Evolutionary conservation across 1,139 yeast genomes (phyloP).

Genomic region (Entelexis paramagnoliae): DNA sequence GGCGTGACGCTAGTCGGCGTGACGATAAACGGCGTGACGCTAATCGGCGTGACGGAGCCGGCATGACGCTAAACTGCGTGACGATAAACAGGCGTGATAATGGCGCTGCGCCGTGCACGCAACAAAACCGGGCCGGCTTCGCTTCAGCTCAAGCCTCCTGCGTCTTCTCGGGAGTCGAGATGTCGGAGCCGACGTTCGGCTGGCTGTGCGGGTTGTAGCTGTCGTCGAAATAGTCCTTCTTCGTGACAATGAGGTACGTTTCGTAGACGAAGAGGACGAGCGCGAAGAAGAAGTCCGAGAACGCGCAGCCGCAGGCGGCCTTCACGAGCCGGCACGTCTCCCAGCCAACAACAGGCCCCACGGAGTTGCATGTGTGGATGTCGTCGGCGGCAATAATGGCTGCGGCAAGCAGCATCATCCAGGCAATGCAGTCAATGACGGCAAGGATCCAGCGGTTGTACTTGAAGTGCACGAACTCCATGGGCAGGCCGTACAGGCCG

Average conservation of each 20-base stretch:
- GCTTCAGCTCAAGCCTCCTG: background rate
- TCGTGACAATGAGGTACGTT: background rate
- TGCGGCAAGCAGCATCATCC: slow-evolving; percentile 11
- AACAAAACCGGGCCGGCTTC: no score
- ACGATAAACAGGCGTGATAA: no score
- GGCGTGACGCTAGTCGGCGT: background rate
- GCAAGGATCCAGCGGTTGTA: slow-evolving; percentile 3
- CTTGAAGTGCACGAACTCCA: slow-evolving; percentile 7
- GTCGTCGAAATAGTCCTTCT: background rate
- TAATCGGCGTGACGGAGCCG: no score
- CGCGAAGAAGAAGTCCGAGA: slow-evolving; percentile 1
- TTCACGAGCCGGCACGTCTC: slow-evolving; percentile 8
- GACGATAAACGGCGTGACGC: background rate
- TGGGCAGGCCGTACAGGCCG: slow-evolving; percentile 7
- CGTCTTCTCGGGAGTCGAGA: background rate
- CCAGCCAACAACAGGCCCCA: background rate
- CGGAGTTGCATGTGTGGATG: slow-evolving; percentile 8
- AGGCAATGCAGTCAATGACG: slow-evolving; percentile 4
- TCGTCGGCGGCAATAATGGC: slow-evolving; percentile 13
- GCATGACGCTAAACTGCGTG: no score
- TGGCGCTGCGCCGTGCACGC: no score
- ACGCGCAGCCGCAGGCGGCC: slow-evolving; percentile 12
- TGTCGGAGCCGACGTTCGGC: background rate
- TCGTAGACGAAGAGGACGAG: slow-evolving; percentile 3
- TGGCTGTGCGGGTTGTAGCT: background rate